Evolutionary conservation across 192 early-diverging fungal genomes (phyloP), one percentile per base, ranked within the genome.

Genomic region (Chytriomyces sp.): DNA sequence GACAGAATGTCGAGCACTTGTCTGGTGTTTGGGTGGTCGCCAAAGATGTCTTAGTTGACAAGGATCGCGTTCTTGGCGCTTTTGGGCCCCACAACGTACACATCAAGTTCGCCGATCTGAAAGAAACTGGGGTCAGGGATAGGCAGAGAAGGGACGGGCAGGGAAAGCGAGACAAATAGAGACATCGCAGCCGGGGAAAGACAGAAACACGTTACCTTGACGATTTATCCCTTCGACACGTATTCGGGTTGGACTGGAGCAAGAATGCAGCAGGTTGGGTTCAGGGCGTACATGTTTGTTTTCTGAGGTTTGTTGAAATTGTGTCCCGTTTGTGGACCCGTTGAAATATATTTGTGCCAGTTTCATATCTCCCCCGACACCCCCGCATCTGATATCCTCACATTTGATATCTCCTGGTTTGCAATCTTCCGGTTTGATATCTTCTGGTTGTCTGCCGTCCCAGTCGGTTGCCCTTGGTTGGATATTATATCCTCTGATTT

Each of bases 21-120:
- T 8, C 50, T 11, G 6, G 77, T 78, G 77, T 28, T 26, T 13
- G 62, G 59, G 47, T 72, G 68, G 44, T 64, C 69, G n/a, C 69
- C 77, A 28, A 72, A 78, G 44, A 78, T 78, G 69, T 72, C 69
- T 50, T 72, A 78, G 68, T 65, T 45, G 61, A 78, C 45, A 61
- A 78, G 16, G 46, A 72, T 50, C 7, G 61, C 69, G 61, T 64
- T 60, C 61, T 61, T 78, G 45, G 77, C 7, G 20, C 69, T 50
- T 26, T 62, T 64, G 0, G 28, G 24, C 9, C 77, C 77, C 11
- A 61, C 61, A 18, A 64, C 43, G 9, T 78, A 78, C 9, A 72
- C 77, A n/a, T 71, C 48, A 26, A 78, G 43, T 2, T n/a, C 69
- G 11, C 62, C 68, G 13, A 67, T 35, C 63, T 64, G 63, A 24